Conservation (phyloP, 176 grass and related monocot genomes). For the Rhynchospora tenuis region DNA sequence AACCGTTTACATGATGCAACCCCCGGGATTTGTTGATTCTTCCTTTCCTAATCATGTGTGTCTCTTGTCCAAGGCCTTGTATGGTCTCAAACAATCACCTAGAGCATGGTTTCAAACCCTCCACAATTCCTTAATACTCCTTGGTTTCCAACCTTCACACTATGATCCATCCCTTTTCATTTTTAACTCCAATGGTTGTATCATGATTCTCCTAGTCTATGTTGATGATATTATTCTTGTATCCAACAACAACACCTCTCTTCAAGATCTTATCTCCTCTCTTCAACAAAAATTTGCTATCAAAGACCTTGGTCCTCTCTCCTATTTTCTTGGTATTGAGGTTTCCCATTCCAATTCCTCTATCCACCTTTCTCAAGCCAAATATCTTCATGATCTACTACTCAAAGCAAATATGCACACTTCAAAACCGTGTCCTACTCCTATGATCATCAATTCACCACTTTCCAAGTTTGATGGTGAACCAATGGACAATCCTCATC, state of each 20-base stretch:
- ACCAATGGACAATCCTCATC: background rate
- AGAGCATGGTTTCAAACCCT: background rate
- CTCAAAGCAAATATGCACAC: background rate
- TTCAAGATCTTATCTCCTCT: background rate
- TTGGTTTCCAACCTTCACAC: background rate
- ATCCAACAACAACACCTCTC: background rate
- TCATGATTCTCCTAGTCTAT: background rate
- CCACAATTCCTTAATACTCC: accelerated
- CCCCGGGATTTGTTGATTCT: background rate
- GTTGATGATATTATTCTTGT: background rate
- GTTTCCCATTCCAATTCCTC: background rate
- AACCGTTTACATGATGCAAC: background rate
- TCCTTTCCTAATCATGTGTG: background rate
- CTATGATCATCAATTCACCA: background rate
- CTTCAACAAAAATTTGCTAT: background rate
- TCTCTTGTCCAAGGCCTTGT: background rate
- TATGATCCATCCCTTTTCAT: background rate
- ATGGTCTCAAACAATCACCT: background rate
- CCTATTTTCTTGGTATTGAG: background rate
- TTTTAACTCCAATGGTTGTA: background rate
- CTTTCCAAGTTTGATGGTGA: background rate
- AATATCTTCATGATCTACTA: background rate
- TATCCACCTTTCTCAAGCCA: background rate
- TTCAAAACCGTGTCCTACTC: background rate
- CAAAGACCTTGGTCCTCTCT: background rate